These are phyloP conservation scores for Stephania japonica DNA, from an alignment of 164 flowering plant genomes.

Conservation along the genomic window DNA sequence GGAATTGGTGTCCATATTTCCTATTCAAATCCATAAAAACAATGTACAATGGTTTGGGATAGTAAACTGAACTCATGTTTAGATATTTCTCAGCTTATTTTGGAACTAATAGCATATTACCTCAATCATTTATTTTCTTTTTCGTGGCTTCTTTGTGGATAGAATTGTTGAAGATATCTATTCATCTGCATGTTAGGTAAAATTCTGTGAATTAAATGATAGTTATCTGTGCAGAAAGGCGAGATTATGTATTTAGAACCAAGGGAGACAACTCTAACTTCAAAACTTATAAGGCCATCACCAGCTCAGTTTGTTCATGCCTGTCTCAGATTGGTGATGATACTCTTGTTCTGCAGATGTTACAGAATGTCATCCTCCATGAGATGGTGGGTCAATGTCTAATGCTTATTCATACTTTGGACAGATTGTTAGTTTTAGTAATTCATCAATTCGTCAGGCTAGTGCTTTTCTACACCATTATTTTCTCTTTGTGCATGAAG, in stretches of 20 bases:
- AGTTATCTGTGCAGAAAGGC: slow-evolving; percentile 34
- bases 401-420: neutral
- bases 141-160: neutral
- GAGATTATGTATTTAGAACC: slow-evolving; percentile 7
- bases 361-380: slow-evolving; percentile 47
- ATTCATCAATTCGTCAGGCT: neutral
- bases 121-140: neutral
- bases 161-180: neutral
- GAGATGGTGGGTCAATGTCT: slow-evolving; percentile 39
- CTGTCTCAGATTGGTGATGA: slow-evolving; percentile 66
- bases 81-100: too few relatives aligned
- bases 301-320: slow-evolving; percentile 44
- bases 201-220: neutral
- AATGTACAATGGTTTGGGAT: too few relatives aligned
- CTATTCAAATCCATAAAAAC: too few relatives aligned
- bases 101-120: too few relatives aligned
- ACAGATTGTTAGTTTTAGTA: neutral
- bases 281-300: slow-evolving; percentile 38
- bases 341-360: slow-evolving; percentile 45
- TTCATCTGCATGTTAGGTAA: neutral
- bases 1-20: too few relatives aligned
- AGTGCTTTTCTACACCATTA: neutral
- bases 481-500: neutral
- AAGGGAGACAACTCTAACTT: slow-evolving; percentile 29
- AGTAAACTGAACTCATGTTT: too few relatives aligned